phyloP scores from a whole-genome alignment of 163 green algal genomes.

The Scenedesmus sp. region DNA sequence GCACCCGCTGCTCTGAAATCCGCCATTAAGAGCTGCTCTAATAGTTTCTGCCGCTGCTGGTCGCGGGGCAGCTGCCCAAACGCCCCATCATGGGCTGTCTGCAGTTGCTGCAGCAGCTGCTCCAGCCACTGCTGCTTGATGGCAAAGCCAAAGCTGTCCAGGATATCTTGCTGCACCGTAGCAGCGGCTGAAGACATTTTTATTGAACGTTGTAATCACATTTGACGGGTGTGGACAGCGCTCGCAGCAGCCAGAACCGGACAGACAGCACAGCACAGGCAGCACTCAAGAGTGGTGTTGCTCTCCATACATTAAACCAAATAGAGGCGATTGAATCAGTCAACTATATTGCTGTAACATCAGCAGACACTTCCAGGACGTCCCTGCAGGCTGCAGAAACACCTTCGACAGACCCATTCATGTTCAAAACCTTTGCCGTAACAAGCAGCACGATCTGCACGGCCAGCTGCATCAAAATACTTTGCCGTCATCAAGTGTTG shows the following conservation, averaged over 20 bases:
- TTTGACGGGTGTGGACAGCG: background rate
- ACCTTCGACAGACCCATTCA: background rate
- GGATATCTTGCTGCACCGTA: background rate
- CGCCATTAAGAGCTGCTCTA: constrained; percentile 39
- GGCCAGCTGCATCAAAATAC: background rate
- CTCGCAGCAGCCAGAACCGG: background rate
- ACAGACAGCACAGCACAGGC: background rate
- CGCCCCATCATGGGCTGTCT: background rate
- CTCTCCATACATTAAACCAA: background rate
- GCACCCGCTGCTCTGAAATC: constrained; percentile 42
- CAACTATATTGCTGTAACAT: background rate
- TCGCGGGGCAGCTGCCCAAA: constrained; percentile 1
- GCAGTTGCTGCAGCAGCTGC: background rate
- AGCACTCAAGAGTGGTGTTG: background rate
- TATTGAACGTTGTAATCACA: background rate
- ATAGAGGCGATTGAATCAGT: background rate
- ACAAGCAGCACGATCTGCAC: constrained; percentile 1
- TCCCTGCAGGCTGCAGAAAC: background rate
- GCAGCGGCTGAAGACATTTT: background rate
- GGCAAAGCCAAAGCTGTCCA: constrained; percentile 13
- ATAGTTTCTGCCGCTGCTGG: background rate
- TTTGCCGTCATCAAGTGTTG: too few relatives aligned
- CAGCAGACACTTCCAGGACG: too few relatives aligned
- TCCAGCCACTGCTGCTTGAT: constrained; percentile 18
- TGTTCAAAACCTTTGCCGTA: background rate